A percentile compares a stretch with the other conserved stretches of the same genome.
phyloP scores from a whole-genome alignment of 2,329 filamentous ascomycete genomes.

The Penicillium sp. region DNA sequence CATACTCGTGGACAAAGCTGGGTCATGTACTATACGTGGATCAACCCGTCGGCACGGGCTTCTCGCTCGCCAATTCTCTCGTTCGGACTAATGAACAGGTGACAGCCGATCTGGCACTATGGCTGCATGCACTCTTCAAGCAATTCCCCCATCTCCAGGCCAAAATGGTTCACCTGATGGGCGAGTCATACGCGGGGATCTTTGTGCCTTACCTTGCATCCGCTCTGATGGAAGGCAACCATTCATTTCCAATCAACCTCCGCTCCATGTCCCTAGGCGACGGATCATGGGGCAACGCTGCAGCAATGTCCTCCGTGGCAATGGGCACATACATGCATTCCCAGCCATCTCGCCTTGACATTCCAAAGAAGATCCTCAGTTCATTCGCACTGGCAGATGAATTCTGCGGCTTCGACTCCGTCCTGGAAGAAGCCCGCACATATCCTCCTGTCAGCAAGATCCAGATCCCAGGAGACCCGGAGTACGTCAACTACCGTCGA shows the following conservation, averaged over 20 bases:
- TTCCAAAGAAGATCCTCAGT: constrained; percentile 29
- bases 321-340: constrained; percentile 30
- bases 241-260: constrained; percentile 30
- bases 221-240: constrained; percentile 29
- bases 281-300: constrained; percentile 37
- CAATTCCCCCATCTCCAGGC: constrained; percentile 32
- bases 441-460: constrained; percentile 34
- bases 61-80: constrained; percentile 32
- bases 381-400: constrained; percentile 32
- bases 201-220: constrained; percentile 40
- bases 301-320: constrained; percentile 34
- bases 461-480: constrained; percentile 33
- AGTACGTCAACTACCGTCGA: constrained; percentile 29
- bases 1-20: constrained; percentile 32
- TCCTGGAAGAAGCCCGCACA: constrained; percentile 26
- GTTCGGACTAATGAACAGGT: constrained; percentile 28
- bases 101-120: constrained; percentile 32
- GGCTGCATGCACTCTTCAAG: constrained; percentile 32
- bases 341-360: constrained; percentile 23
- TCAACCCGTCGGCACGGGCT: constrained; percentile 39
- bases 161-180: constrained; percentile 37
- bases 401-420: constrained; percentile 32
- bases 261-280: constrained; percentile 39
- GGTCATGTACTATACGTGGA: constrained; percentile 40
- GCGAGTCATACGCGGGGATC: constrained; percentile 41